phyloP scores from a whole-genome alignment of 2,329 filamentous ascomycete species.

The Colletotrichum sublineola region DNA sequence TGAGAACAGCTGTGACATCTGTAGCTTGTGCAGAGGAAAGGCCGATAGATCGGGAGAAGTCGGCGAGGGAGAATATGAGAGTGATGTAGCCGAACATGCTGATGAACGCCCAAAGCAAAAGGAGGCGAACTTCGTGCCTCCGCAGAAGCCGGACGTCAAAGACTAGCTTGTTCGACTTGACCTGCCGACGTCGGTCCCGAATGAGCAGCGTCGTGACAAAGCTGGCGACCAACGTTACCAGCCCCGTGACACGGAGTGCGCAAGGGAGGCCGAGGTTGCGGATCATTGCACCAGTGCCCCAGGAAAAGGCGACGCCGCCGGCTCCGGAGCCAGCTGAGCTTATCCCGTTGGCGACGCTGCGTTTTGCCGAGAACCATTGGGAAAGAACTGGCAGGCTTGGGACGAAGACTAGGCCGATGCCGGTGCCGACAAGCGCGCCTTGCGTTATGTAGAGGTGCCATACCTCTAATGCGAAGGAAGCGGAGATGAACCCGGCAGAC shows the following conservation, averaged over 20 bases:
- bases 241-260: constrained; percentile 54
- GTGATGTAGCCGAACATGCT: constrained; percentile 1
- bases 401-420: constrained; percentile 56
- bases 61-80: not conserved
- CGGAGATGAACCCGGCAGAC: constrained; percentile 41
- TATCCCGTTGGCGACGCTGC: constrained; percentile 57
- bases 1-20: not conserved
- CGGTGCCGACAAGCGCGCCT: constrained; percentile 55
- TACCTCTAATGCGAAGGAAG: not conserved
- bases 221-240: constrained; percentile 50
- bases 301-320: constrained; percentile 54
- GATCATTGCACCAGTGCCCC: constrained; percentile 55
- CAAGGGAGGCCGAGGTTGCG: constrained; percentile 50
- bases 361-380: constrained; percentile 56
- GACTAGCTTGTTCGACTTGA: not conserved
- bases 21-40: not conserved
- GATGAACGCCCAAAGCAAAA: not conserved
- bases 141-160: not conserved
- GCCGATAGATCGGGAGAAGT: not conserved
- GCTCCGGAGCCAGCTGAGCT: constrained; percentile 55
- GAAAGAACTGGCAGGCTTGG: constrained; percentile 52
- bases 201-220: constrained; percentile 50
- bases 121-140: not conserved
- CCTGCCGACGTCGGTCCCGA: not conserved
- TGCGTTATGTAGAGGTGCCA: constrained; percentile 55